These are phyloP conservation scores for Epicoccum sorghinum DNA, from an alignment of 2,329 filamentous ascomycete species.

Conservation along the genomic window DNA sequence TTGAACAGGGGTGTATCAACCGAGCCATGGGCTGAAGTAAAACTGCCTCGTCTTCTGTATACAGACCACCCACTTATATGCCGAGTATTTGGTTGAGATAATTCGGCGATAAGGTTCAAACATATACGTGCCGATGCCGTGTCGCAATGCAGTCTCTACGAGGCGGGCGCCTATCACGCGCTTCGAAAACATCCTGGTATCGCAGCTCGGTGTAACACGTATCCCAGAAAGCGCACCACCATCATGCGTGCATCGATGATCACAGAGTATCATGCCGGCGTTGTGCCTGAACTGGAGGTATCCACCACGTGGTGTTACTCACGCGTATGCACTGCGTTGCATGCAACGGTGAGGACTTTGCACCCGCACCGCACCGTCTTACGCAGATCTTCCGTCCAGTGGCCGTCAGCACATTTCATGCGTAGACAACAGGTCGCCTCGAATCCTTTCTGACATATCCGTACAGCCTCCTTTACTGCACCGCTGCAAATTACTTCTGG, in stretches of 20 bases:
- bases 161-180: slow-evolving; percentile 16
- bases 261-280: slow-evolving; percentile 9
- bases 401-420: neutral
- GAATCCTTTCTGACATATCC: neutral
- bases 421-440: neutral
- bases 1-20: neutral
- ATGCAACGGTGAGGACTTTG: slow-evolving; percentile 1
- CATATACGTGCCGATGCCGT: slow-evolving; percentile 4
- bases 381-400: slow-evolving; percentile 13
- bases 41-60: neutral
- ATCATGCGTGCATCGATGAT: slow-evolving; percentile 3
- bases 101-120: neutral
- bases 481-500: neutral
- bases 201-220: slow-evolving; percentile 9
- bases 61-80: neutral
- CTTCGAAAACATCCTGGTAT: slow-evolving; percentile 1
- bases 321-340: neutral
- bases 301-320: slow-evolving; percentile 15
- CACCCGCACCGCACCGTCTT: slow-evolving; percentile 4
- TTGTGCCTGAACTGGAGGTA: slow-evolving; percentile 4
- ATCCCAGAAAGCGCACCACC: neutral
- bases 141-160: neutral
- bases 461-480: neutral
- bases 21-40: no score
- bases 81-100: neutral